These are phyloP conservation scores for Thielaviopsis ethacetica DNA, from an alignment of 2,329 filamentous ascomycete species.

Conservation along the genomic window DNA sequence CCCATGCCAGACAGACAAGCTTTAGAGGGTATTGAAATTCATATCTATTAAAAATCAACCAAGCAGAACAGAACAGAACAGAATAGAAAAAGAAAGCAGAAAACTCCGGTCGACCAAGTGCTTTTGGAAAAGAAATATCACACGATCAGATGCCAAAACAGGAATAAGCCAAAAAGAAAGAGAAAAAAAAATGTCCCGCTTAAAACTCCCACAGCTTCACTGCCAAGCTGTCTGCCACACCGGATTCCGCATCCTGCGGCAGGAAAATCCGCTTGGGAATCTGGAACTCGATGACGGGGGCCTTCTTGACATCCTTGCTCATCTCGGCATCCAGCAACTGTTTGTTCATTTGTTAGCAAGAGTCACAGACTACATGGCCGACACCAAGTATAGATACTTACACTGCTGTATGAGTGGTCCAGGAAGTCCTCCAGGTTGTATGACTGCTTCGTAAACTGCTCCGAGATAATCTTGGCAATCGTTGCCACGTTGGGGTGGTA, in stretches of 20 bases:
- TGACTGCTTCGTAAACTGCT: slow-evolving; percentile 90
- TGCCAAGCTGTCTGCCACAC: slow-evolving; percentile 35
- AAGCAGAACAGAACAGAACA: not conserved
- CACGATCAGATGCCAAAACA: not conserved
- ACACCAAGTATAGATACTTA: slow-evolving; percentile 26
- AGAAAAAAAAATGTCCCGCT: not conserved
- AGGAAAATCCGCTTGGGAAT: slow-evolving; percentile 75
- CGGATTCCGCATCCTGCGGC: slow-evolving; percentile 30
- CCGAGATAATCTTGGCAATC: slow-evolving; percentile 79
- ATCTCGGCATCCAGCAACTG: slow-evolving; percentile 75
- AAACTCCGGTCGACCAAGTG: not conserved
- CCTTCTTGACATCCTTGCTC: slow-evolving; percentile 66
- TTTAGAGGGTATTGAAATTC: not conserved
- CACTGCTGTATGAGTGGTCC: slow-evolving; percentile 77
- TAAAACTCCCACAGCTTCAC: slow-evolving; percentile 46
- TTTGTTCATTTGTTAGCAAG: not conserved
- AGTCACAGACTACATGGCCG: not conserved
- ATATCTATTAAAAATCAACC: not conserved
- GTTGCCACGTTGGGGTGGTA: slow-evolving; percentile 96
- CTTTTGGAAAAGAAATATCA: not conserved
- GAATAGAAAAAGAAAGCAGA: not conserved
- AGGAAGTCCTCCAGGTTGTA: slow-evolving; percentile 97
- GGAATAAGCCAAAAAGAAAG: not conserved
- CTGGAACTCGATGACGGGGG: slow-evolving; percentile 80
- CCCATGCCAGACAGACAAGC: not conserved